These are phyloP conservation scores for Esteya vermicola DNA, from an alignment of 2,329 filamentous ascomycete genomes.

Conservation along the genomic window DNA sequence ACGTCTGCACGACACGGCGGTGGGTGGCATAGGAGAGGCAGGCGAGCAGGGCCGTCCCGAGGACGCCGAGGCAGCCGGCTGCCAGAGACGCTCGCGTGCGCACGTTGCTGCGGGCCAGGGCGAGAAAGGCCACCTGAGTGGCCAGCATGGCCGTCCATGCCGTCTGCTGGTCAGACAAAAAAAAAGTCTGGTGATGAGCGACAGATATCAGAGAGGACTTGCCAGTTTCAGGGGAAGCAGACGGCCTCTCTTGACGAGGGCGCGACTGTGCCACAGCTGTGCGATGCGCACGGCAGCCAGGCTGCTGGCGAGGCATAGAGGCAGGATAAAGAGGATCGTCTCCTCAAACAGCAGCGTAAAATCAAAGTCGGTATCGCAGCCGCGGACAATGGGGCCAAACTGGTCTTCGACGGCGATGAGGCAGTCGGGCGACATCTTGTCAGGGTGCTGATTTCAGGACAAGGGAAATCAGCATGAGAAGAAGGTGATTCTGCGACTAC, in stretches of 20 bases:
- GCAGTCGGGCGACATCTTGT: neutral
- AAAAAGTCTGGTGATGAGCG: too few relatives aligned
- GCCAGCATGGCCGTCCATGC: neutral
- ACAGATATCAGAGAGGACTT: neutral
- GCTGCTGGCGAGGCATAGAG: neutral
- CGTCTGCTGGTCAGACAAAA: neutral
- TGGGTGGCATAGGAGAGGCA: neutral
- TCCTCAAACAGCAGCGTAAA: constrained; percentile 18
- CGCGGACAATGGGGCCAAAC: constrained; percentile 13
- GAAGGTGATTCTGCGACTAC: too few relatives aligned
- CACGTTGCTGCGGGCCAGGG: neutral
- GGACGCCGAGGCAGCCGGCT: neutral
- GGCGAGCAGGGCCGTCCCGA: too few relatives aligned
- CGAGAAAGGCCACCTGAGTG: too few relatives aligned
- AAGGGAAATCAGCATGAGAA: too few relatives aligned
- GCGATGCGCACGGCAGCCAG: neutral
- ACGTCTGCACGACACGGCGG: neutral
- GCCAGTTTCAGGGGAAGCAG: neutral
- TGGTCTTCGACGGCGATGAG: constrained; percentile 9
- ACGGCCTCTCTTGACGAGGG: neutral
- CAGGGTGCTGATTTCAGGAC: too few relatives aligned
- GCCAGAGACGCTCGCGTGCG: neutral
- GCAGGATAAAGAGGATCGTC: constrained; percentile 12
- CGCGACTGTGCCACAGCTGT: neutral
- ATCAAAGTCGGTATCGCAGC: constrained; percentile 15